phyloP scores from a whole-genome alignment of 352 stramenopile genomes.

The Globisporangium spinosum region DNA sequence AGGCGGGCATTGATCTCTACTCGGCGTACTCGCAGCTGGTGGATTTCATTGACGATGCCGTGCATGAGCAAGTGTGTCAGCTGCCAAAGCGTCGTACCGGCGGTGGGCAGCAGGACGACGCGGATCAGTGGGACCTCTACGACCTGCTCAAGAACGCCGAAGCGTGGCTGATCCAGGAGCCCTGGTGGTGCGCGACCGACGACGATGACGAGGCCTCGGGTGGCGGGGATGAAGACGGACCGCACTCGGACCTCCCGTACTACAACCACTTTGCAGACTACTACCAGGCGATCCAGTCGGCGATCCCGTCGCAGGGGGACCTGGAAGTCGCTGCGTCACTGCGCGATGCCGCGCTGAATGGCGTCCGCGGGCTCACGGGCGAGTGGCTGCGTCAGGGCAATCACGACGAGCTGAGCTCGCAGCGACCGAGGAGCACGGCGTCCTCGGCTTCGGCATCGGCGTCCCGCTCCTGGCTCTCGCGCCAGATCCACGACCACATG shows the following conservation, averaged over 20 bases:
- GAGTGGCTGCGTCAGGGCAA: constrained; percentile 45
- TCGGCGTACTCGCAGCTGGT: constrained; percentile 45
- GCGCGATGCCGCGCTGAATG: constrained; percentile 37
- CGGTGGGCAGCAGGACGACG: constrained; percentile 23
- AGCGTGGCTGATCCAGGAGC: constrained; percentile 46
- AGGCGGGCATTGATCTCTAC: constrained; percentile 31
- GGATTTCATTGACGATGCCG: constrained; percentile 42
- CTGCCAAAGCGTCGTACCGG: constrained; percentile 29
- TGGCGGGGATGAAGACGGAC: constrained; percentile 32
- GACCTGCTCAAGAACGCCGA: constrained; percentile 58
- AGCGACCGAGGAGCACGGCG: constrained; percentile 17
- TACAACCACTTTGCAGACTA: constrained; percentile 47
- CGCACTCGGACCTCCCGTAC: constrained; percentile 39
- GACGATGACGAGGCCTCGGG: constrained; percentile 35
- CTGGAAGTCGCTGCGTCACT: constrained; percentile 40
- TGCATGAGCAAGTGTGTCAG: constrained; percentile 38
- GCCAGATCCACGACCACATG: constrained; percentile 51
- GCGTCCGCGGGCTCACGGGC: constrained; percentile 37
- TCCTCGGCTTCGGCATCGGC: constrained; percentile 26
- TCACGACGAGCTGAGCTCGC: constrained; percentile 38
- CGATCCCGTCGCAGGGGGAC: constrained; percentile 38
- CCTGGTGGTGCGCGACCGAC: constrained; percentile 51
- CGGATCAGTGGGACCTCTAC: constrained; percentile 47
- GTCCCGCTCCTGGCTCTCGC: constrained; percentile 45
- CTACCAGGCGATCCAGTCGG: constrained; percentile 38